Conservation (phyloP, 495 filamentous ascomycete species). For the Articulospora tetracladia region DNA sequence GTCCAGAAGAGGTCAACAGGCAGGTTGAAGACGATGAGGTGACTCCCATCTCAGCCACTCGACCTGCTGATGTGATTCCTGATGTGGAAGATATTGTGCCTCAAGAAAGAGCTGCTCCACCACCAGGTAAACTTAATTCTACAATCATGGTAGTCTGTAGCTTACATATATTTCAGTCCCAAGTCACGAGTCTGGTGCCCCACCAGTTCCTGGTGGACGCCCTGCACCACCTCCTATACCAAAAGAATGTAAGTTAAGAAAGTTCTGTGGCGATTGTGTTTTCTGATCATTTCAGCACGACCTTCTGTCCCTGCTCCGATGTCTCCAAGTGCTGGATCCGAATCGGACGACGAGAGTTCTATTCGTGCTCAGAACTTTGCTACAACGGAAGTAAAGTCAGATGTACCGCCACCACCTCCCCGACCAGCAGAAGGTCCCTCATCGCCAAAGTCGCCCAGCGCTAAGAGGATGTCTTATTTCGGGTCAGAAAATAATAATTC, state of each 20-base stretch:
- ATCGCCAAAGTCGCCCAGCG: slow-evolving; percentile 50
- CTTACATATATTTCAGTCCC: slow-evolving; percentile 29
- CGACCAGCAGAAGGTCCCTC: slow-evolving; percentile 46
- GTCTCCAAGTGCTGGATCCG: slow-evolving; percentile 76
- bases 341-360: slow-evolving; percentile 94
- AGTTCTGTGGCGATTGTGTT: slow-evolving; percentile 7
- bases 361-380: slow-evolving; percentile 41
- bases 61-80: slow-evolving; percentile 46
- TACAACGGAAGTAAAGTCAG: slow-evolving; percentile 24
- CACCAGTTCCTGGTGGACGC: slow-evolving; percentile 59
- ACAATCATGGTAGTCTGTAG: slow-evolving; percentile 18
- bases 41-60: slow-evolving; percentile 28
- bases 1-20: slow-evolving; percentile 30
- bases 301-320: slow-evolving; percentile 46
- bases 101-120: slow-evolving; percentile 42
- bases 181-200: slow-evolving; percentile 37
- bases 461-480: slow-evolving; percentile 49
- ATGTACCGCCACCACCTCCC: slow-evolving; percentile 36
- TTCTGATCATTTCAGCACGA: slow-evolving; percentile 49
- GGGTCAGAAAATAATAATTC: slow-evolving; percentile 28
- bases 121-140: slow-evolving; percentile 26
- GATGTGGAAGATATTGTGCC: slow-evolving; percentile 62
- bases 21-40: slow-evolving; percentile 26
- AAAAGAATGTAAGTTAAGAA: slow-evolving; percentile 55
- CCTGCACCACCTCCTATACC: slow-evolving; percentile 68